Base-by-base conservation (phyloP, 495 filamentous ascomycete genomes). In the Penicillium fimorum region DNA sequence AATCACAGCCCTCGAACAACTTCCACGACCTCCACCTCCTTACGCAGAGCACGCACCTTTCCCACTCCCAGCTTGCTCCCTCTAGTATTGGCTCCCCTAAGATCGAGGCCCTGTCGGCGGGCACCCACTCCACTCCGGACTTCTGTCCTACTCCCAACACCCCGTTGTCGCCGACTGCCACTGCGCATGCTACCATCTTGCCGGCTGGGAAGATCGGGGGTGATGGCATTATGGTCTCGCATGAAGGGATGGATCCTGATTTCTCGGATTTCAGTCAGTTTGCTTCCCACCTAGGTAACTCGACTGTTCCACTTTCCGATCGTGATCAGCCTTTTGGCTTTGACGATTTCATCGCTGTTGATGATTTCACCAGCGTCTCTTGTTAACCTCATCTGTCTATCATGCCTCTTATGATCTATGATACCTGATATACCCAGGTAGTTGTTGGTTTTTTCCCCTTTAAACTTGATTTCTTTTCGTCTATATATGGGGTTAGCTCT, bases 201-300 rank as follows among this genome's bases (percentile, higher is more conserved):
- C 32, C 17, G 12, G 33, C 5, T n/a, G 41, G 10, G 9, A 62
- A 67, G 57, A 15, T 57, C 10, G 60, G 64, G 22, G 53, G 37
- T 2, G 61, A 65, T 13, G 60, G 58, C 0, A 25, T 69, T 20
- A 63, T 69, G 57, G 64, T 71, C 17, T 61, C 67, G 10, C 63
- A 70, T 20, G 69, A 67, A 17, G 57, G 58, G 8, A 32, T 70
- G 52, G 69, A 71, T 40, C 59, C 66, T 24, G 70, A 74, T 41
- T 69, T 65, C 9, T 64, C 69, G 17, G 72, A 75, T 40, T 75
- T 75, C 52, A 75, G 70, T 44, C 69, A 69, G 46, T 76, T 71
- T 57, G 71, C 74, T 1, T 45, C 68, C 33, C 67, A 64, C 11
- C 47, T 74, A 44, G 71, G 67, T 17, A 65, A 63, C 55, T 66